Base-by-base conservation (phyloP, 2,329 filamentous ascomycete genomes). In the Cercospora berteroae region DNA sequence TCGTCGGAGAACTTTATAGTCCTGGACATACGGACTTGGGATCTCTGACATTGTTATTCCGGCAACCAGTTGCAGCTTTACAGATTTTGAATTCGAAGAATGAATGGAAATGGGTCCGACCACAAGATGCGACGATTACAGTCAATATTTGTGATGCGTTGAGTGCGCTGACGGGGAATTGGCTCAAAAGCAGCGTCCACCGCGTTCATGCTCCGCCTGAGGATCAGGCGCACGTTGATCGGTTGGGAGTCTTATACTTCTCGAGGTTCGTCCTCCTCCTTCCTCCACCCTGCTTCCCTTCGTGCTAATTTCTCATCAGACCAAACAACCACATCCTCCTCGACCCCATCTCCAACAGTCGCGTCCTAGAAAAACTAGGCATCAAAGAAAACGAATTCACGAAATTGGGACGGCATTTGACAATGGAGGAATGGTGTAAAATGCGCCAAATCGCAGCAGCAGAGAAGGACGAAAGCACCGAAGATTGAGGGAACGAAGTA, bases 161-260 rank as follows among this genome's bases (percentile, higher is more conserved):
- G 64, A 75, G 74, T 6, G 77, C 78, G 7, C 73, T 80, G 64
- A 80, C 79, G 0, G 78, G 75, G n/a, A 78, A 78, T 18, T 81
- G 80, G 70, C 76, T 85, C 33, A 84, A 85, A 71, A 81, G 78
- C 7, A 83, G 79, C 20, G 78, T 84, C 10, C 83, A 85, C 64
- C 80, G 83, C 1, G 83, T 86, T 0, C 77, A 81, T 44, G 77
- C 80, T 7, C 83, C 83, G 1, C 83, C 83, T 1, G 71, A 78
- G 8, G 83, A 85, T 63, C 83, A 85, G 72, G 79, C 80, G 0
- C 74, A 84, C 62, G 78, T 83, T 2, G 81, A 84, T 61, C 80
- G 84, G 0, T 77, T 85, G 0, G 84, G 84, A 0, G 73, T 86
- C 4, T 71, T 86, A 42, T 86, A 85, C 69, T 85, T 86, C 74